Evolutionary conservation across 169 alveolate species (phyloP), one percentile per base, ranked within the genome.

Genomic region (Plasmodium inui): DNA sequence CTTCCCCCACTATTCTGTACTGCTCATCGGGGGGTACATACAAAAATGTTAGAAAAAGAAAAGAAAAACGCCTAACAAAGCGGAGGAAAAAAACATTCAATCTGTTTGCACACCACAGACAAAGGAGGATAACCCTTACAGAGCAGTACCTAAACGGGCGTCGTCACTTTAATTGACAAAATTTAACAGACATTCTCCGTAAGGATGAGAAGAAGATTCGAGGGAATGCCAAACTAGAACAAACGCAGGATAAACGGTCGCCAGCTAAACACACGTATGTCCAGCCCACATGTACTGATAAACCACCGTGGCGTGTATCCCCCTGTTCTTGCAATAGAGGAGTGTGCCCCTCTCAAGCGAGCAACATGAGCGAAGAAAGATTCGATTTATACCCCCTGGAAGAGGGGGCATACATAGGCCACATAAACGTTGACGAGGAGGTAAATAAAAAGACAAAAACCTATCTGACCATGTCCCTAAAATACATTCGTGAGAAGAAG

Each of bases 401-500:
- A 19, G 80, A 86, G 37, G 34, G 70, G 6, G 12, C 44, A 50
- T 28, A 10, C 14, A 34, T 80, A 22, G 94, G 94, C 3, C 80
- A 67, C 30, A 79, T 89, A 55, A 89, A 89, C 22, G 8, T 50
- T 9, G 41, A 89, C 82, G 90, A 89, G 71, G 74, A 89, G 10
- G 34, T 89, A 57, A 89, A 89, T 61, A 55, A 32, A 79, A 89
- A 37, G 28, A 22, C 83, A 3, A 44, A 19, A 19, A 82, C 61
- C 39, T 79, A 89, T 67, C 34, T 89, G 17, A 76, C 19, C 12
- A 76, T 39, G 44, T 61, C 82, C 17, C 30, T 28, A 53, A 76
- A 55, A 7, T 89, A 89, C 72, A 79, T 89, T n/a, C 83, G 72
- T 39, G 34, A 89, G n/a, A 89, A 89, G 46, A 76, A 89, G 34